Percentiles rank a stretch among this genome's conserved stretches.
Evolutionary conservation across 2,329 filamentous ascomycete genomes (phyloP).

Genomic region (Fusarium sp.): DNA sequence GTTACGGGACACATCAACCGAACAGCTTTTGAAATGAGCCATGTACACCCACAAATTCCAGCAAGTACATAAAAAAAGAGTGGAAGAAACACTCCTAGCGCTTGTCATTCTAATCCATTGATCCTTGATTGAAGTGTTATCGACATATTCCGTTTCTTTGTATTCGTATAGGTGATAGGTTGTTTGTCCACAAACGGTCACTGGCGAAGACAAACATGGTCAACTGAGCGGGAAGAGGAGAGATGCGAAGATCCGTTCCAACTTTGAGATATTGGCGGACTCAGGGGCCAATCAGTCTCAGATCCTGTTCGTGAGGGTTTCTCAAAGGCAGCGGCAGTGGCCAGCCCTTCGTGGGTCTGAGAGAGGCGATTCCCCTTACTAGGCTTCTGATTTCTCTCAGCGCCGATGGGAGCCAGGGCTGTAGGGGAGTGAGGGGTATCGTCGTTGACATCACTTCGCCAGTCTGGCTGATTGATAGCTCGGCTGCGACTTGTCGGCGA

Average conservation of each 20-base stretch:
- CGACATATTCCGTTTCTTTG: slow-evolving; percentile 2
- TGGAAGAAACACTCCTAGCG: background rate
- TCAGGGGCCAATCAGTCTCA: slow-evolving; percentile 24
- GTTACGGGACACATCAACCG: background rate
- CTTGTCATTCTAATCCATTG: background rate
- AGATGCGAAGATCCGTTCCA: slow-evolving; percentile 30
- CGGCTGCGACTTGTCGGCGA: background rate
- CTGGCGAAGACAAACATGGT: slow-evolving; percentile 14
- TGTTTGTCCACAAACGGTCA: background rate
- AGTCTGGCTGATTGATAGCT: slow-evolving; percentile 19
- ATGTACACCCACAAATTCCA: background rate
- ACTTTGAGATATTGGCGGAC: slow-evolving; percentile 15
- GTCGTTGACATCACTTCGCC: slow-evolving; percentile 27
- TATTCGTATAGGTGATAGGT: slow-evolving; percentile 2
- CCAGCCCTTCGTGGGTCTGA: slow-evolving; percentile 46
- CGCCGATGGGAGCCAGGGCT: slow-evolving; percentile 32
- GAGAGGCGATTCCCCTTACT: slow-evolving; percentile 9
- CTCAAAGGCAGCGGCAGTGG: slow-evolving; percentile 46
- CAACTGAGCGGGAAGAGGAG: slow-evolving; percentile 24
- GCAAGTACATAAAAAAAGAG: background rate
- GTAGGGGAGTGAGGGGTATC: background rate
- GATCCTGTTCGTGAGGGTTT: slow-evolving; percentile 50
- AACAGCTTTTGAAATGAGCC: background rate
- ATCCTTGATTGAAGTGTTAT: background rate
- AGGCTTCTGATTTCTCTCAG: slow-evolving; percentile 26